Base-by-base conservation (phyloP, 768 basidiomycete species). In the Kwoniella bestiolae region DNA sequence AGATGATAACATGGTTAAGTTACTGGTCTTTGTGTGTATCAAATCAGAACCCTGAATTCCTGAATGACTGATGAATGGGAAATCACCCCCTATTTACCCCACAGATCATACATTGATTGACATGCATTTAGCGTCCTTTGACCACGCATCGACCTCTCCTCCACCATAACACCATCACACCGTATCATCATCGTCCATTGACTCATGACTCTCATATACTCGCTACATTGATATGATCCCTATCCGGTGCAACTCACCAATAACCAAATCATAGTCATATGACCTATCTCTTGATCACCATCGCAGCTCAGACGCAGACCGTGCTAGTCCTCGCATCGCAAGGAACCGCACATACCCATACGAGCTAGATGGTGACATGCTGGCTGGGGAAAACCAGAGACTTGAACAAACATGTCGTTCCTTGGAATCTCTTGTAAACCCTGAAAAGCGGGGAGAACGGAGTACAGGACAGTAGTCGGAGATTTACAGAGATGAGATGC, bases 361-460 rank as follows among this genome's bases (percentile, higher is more conserved):
- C n/a, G n/a, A n/a, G n/a, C n/a, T n/a, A n/a, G n/a, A n/a, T n/a
- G n/a, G n/a, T n/a, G n/a, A n/a, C n/a, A n/a, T n/a, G n/a, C n/a
- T n/a, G n/a, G n/a, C n/a, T n/a, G n/a, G n/a, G n/a, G n/a, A n/a
- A n/a, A n/a, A n/a, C n/a, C n/a, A n/a, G 18, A 41, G 38, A 41
- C 12, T 11, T 41, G 38, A 41, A 41, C 38, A 41, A 41, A 41
- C 38, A 41, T 14, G 38, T 41, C 14, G 52, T 53, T 16, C 52
- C 52, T 53, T 29, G 23, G 1, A n/a, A 32, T 34, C n/a, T n/a
- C n/a, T n/a, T 41, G 38, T 18, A 4, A 4, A n/a, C 52, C 52
- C 52, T 53, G 52, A 53, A 53, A 53, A 32, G 52, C 52, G 52
- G 52, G 52, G 52, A 53, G 52, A 21, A 41, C 38, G 5, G 38